phyloP scores from a whole-genome alignment of 805 yeast species.

The Hanseniaspora nectarophila region DNA sequence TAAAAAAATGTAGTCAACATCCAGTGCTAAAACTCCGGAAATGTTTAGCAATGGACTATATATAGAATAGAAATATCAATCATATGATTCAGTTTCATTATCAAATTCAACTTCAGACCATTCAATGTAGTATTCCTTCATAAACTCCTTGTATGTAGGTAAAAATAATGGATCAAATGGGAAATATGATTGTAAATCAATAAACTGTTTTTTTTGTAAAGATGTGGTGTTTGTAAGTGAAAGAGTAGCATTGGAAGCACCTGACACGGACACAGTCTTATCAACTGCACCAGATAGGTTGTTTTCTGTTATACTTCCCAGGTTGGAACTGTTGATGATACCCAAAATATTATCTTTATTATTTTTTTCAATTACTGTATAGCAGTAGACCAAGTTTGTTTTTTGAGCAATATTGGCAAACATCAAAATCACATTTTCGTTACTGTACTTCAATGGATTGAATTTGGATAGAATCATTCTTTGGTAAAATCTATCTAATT shows the following conservation, averaged over 20 bases:
- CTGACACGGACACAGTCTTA: constrained; percentile 15
- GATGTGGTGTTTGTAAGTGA: constrained; percentile 29
- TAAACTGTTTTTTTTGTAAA: constrained; percentile 63
- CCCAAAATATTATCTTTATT: constrained; percentile 40
- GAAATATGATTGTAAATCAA: constrained; percentile 85
- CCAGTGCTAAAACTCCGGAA: background rate
- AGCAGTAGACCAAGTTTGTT: constrained; percentile 84
- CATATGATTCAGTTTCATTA: background rate
- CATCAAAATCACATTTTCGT: constrained; percentile 83
- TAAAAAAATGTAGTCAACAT: background rate
- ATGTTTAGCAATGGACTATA: background rate
- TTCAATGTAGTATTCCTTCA: constrained; percentile 55
- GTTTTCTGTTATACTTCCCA: constrained; percentile 14
- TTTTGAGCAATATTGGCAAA: constrained; percentile 87
- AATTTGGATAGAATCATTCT: constrained; percentile 74
- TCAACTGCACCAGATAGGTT: background rate
- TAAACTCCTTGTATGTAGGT: constrained; percentile 43
- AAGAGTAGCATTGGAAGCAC: constrained; percentile 20
- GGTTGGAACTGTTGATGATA: constrained; percentile 27
- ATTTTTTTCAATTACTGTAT: constrained; percentile 82
- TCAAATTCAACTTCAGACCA: constrained; percentile 55
- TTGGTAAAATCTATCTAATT: constrained; percentile 75
- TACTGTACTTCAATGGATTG: constrained; percentile 87
- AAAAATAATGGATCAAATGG: constrained; percentile 89
- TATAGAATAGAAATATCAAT: background rate